Conservation (phyloP, 208 protist genomes). For the Vickermania ingenoplastis region DNA sequence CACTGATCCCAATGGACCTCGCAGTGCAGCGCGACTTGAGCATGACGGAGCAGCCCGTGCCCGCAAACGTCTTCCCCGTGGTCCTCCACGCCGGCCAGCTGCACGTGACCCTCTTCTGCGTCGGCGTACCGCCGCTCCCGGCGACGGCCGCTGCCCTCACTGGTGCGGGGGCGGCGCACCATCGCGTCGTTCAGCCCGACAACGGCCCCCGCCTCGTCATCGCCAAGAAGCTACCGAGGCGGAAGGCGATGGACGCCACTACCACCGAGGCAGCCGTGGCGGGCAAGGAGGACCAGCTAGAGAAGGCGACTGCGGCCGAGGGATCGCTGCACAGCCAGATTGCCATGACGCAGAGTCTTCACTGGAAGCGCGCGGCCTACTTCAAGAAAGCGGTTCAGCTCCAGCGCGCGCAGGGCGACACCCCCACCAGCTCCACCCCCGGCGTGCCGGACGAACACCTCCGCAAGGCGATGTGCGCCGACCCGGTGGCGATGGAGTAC, state of each 20-base stretch:
- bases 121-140: constrained; percentile 6
- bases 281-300: not conserved
- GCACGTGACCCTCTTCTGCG: constrained; percentile 78
- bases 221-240: not conserved
- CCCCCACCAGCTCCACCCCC: constrained; percentile 12
- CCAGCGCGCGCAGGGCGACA: constrained; percentile 16
- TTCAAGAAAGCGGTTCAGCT: constrained; percentile 27
- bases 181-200: not conserved
- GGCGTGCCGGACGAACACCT: constrained; percentile 50
- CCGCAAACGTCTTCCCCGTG: constrained; percentile 55
- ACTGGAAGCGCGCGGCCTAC: constrained; percentile 57
- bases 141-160: constrained; percentile 7
- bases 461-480: constrained; percentile 23
- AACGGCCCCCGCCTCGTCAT: not conserved
- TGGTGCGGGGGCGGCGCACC: constrained; percentile 1
- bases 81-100: constrained; percentile 70
- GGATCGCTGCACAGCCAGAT: not conserved
- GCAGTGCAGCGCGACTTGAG: constrained; percentile 61
- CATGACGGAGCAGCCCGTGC: constrained; percentile 58
- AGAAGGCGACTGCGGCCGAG: not conserved
- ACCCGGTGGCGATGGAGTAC: constrained; percentile 38
- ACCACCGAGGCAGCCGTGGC: not conserved
- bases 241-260: not conserved
- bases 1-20: constrained; percentile 51
- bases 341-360: constrained; percentile 13